Base-by-base conservation (phyloP, 805 yeast genomes). In the Cyberlindnera nakhonratchasimensis region DNA sequence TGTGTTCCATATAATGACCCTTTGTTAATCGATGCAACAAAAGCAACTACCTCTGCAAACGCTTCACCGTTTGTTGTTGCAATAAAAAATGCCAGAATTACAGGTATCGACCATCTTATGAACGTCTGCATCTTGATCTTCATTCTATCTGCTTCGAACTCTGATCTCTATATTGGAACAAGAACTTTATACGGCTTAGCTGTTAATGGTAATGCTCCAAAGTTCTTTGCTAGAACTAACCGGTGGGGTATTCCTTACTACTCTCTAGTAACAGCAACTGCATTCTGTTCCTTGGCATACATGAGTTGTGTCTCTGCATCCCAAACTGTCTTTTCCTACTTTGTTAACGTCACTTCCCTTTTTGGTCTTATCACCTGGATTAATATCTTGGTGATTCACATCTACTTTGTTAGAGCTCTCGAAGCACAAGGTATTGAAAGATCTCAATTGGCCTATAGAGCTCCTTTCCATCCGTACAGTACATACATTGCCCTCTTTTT, bases 21-120 rank as follows among this genome's bases (percentile, higher is more conserved):
- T 29, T 51, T 63, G 36, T 68, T 83, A 47, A 29, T 63, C 37
- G 56, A 62, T 41, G 79, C 80, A 12, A 71, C 77, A 14, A 72
- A 78, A 38, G 60, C 66, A 8, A 40, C 64, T n/a, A 64, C 76
- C 2, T 69, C 70, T 32, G 88, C 90, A 3, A 73, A 82, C 29
- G 89, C 91, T 18, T 83, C 93, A 12, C 95, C 96, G 29, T 86
- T 86, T 55, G 90, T 86, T 40, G 80, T 86, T 56, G 96, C 95
- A 36, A 81, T 86, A 55, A 74, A 74, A 48, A 75, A 74, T 51
- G 85, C 88, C 16, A 62, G 71, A 14, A 85, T 86, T 48, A 54
- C 59, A 9, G 90, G 78, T 1, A 66, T 87, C 48, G 89, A 89
- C 29, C 84, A 82, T 52, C 72, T 88, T 37, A 70, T 88, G 55